Base-by-base conservation (phyloP, 306 rosid species). In the Citrullus amarus region DNA sequence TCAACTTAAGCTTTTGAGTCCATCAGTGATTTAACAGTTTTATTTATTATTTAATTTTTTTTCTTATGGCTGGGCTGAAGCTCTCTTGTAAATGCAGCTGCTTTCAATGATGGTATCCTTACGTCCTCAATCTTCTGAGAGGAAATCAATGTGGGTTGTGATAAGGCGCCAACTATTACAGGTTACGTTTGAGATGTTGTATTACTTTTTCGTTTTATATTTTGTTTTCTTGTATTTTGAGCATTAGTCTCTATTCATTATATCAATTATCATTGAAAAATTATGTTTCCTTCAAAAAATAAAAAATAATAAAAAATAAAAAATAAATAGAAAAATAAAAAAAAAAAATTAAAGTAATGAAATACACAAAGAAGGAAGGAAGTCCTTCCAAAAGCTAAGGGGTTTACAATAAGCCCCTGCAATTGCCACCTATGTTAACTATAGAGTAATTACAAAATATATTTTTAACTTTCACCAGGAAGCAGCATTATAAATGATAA, bases 111-210 rank as follows among this genome's bases (percentile, higher is more conserved):
- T 92, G 98, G 90, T 90, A 82, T 94, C 95, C 59, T 87, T 94
- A 86, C 96, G 97, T 70, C 98, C 98, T 79, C 97, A 90, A 82
- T 92, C 97, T 74, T 78, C 97, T 60, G 89, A 87, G 81, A 88
- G 95, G 82, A 94, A 94, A 88, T 87, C 91, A 80, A 90, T 86
- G 82, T 94, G 97, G 98, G 93, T 58, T 32, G 96, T 94, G 65
- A 90, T 90, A 84, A 90, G 98, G 83, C 89, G 97, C 62, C 98
- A 94, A 78, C 94, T 94, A 82, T 88, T 92, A 84, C 98, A 94
- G 97, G 98, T 51, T 51, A 13, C n/a, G 18, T 88, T 78, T 25
- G 83, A 83, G 74, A n/a, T 36, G 36, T 0, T 32, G 36, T 32
- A 32, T 32, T 32, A 32, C 36, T 32, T 32, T 32, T 32, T 32